These are phyloP conservation scores for Crithidia fasciculata DNA, from an alignment of 208 protist species.

Conservation along the genomic window DNA sequence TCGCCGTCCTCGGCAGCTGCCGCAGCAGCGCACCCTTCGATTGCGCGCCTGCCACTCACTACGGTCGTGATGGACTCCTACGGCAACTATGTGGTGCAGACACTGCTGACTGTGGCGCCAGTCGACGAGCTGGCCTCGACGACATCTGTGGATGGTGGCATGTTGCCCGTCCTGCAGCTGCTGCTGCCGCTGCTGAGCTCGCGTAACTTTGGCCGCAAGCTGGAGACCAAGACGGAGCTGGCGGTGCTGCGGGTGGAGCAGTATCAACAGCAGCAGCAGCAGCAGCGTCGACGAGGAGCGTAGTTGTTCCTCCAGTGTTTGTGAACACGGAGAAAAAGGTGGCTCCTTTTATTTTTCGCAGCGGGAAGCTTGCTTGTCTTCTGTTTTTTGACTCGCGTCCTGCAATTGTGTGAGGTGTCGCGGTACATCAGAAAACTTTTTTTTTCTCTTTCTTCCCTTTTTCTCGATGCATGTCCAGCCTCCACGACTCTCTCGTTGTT, in stretches of 20 bases:
- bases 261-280: slow-evolving; percentile 26
- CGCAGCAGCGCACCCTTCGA: neutral
- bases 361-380: no score
- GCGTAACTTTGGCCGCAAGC: slow-evolving; percentile 69
- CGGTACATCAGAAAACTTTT: no score
- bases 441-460: no score
- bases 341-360: no score
- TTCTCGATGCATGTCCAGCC: no score
- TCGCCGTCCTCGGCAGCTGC: neutral
- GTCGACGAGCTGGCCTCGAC: slow-evolving; percentile 50
- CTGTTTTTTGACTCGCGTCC: no score
- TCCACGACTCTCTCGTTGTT: no score
- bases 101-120: slow-evolving; percentile 84
- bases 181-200: slow-evolving; percentile 48
- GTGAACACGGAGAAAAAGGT: no score
- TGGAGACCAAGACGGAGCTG: slow-evolving; percentile 60
- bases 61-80: slow-evolving; percentile 93
- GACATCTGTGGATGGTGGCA: slow-evolving; percentile 20
- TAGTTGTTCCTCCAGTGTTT: neutral
- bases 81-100: slow-evolving; percentile 98
- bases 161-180: slow-evolving; percentile 49
- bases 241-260: slow-evolving; percentile 51
- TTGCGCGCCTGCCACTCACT: slow-evolving; percentile 41
- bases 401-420: no score
- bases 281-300: neutral